Percentiles rank a stretch among this genome's conserved stretches.
Evolutionary conservation across 75 land plant genomes (phyloP).

Genomic region (Selaginella tamariscina): DNA sequence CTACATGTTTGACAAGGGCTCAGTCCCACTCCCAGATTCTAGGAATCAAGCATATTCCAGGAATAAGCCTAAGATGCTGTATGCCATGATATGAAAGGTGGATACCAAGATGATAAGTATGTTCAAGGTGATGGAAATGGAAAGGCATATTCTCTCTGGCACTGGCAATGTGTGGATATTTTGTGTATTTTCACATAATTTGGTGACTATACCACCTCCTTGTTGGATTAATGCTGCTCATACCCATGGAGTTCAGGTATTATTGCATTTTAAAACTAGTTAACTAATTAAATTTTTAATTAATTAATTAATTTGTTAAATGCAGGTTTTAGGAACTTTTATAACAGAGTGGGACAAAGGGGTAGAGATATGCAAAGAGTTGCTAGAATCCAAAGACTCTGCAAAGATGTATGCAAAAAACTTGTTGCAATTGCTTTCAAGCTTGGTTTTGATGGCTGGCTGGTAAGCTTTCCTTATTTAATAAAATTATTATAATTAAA

Average conservation of each 20-base stretch:
- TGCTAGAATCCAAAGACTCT: constrained; percentile 58
- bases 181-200: constrained; percentile 82
- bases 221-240: constrained; percentile 92
- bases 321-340: constrained; percentile 77
- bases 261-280: too few species aligned
- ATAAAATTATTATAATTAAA: too few species aligned
- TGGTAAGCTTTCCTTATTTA: too few species aligned
- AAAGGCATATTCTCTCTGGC: constrained; percentile 67
- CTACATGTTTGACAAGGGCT: constrained; percentile 43
- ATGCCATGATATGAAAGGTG: constrained; percentile 85
- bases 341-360: constrained; percentile 81
- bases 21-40: constrained; percentile 31
- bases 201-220: constrained; percentile 85
- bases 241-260: constrained; percentile 78
- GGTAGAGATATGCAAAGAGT: constrained; percentile 18
- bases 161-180: constrained; percentile 86
- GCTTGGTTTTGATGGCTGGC: constrained; percentile 94
- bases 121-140: constrained; percentile 54
- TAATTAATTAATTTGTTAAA: too few species aligned
- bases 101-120: constrained; percentile 70
- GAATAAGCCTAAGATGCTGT: constrained; percentile 46
- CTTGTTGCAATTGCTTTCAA: constrained; percentile 56
- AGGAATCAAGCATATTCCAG: not conserved
- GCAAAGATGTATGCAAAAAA: constrained; percentile 60
- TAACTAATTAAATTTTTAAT: too few species aligned